Percentiles rank a stretch among this genome's conserved stretches.
These are phyloP conservation scores for Citrus reticulata DNA, from an alignment of 345 rosid species.

Conservation along the genomic window DNA sequence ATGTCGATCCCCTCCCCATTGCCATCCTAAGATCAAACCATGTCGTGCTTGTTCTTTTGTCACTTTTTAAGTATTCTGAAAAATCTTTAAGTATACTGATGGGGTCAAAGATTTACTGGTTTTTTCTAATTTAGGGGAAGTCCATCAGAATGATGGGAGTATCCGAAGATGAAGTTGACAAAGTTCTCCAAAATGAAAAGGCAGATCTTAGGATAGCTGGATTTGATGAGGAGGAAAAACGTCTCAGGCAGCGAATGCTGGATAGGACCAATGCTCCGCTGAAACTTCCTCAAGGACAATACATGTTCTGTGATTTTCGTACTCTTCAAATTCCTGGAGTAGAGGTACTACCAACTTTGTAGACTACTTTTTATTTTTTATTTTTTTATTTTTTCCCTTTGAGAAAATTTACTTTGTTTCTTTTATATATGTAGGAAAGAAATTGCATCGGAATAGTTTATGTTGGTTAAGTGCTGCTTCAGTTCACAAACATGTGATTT, in stretches of 20 bases:
- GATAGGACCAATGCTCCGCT: constrained; percentile 23
- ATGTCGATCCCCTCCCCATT: no score
- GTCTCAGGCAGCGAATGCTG: constrained; percentile 50
- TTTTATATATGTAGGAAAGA: neutral
- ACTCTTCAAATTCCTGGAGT: constrained; percentile 80
- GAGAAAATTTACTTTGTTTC: neutral
- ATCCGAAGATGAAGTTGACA: constrained; percentile 59
- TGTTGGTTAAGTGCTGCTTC: neutral
- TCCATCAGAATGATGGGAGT: constrained; percentile 94
- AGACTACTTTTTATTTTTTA: neutral
- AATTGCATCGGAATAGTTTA: neutral
- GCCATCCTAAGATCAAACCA: neutral
- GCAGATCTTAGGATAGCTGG: constrained; percentile 74
- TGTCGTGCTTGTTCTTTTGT: neutral
- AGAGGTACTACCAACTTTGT: constrained; percentile 38
- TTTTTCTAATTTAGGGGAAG: constrained; percentile 50
- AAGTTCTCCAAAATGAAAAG: constrained; percentile 45
- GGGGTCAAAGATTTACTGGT: neutral
- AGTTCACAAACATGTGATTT: neutral
- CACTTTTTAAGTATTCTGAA: neutral
- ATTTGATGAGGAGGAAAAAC: constrained; percentile 84
- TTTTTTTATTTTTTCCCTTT: neutral
- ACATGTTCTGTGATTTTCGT: constrained; percentile 72
- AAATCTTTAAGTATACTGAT: constrained; percentile 1
- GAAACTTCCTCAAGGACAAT: constrained; percentile 76